Evolutionary conservation across 2,329 filamentous ascomycete genomes (phyloP).

Genomic region (Leptosphaerulina australis): DNA sequence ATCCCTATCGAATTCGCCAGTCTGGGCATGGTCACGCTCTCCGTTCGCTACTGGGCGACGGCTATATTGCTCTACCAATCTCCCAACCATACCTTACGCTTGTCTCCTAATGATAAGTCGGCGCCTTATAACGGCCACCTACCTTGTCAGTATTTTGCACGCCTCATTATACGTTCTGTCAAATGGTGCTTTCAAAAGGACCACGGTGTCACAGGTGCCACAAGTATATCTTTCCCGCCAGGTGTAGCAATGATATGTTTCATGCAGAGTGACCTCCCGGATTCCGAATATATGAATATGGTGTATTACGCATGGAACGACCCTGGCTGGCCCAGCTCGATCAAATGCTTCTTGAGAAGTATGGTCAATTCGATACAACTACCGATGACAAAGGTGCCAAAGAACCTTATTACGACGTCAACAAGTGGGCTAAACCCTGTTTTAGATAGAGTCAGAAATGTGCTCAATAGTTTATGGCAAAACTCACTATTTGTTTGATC

Average conservation of each 20-base stretch:
- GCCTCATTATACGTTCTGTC: slow-evolving; percentile 30
- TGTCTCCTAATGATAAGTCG: slow-evolving; percentile 10
- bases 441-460: neutral
- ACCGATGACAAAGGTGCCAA: neutral
- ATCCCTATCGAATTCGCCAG: slow-evolving; percentile 25
- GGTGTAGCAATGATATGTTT: slow-evolving; percentile 31
- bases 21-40: slow-evolving; percentile 25
- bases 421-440: slow-evolving; percentile 9
- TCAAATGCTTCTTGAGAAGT: slow-evolving; percentile 31
- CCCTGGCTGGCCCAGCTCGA: slow-evolving; percentile 26
- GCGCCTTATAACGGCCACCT: slow-evolving; percentile 21
- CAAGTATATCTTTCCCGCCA: slow-evolving; percentile 29
- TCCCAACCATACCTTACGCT: slow-evolving; percentile 24
- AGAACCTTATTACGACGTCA: slow-evolving; percentile 4
- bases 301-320: slow-evolving; percentile 21
- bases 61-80: slow-evolving; percentile 30
- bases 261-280: slow-evolving; percentile 18
- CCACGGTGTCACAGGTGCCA: slow-evolving; percentile 29
- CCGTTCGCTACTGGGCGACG: slow-evolving; percentile 34
- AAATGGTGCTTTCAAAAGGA: slow-evolving; percentile 33
- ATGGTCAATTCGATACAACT: slow-evolving; percentile 15
- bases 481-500: no score
- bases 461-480: neutral
- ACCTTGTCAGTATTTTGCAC: slow-evolving; percentile 32
- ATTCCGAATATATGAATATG: slow-evolving; percentile 24